Evolutionary conservation across 805 yeast genomes (phyloP).

Genomic region (Kuraishia floccosa): DNA sequence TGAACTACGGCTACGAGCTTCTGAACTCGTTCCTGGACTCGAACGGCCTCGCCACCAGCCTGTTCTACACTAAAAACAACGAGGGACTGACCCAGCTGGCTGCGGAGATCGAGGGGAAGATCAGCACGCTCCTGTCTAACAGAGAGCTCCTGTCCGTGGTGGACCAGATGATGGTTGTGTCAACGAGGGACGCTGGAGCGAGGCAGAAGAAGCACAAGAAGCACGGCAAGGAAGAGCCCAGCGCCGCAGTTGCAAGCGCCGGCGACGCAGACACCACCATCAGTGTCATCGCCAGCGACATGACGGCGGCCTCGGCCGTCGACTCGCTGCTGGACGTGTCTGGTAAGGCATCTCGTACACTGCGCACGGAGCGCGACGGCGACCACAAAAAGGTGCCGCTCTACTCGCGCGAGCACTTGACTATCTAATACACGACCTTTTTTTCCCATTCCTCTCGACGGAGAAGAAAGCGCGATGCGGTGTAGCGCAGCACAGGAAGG

Average conservation of each 20-base stretch:
- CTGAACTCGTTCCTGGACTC: conserved; percentile 59
- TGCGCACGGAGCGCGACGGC: conserved; percentile 15
- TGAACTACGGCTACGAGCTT: conserved; percentile 47
- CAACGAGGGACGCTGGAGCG: conserved; percentile 1
- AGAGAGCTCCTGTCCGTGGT: conserved; percentile 34
- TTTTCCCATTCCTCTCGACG: no score
- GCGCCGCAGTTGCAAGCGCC: no score
- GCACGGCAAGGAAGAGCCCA: conserved; percentile 18
- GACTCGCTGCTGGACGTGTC: conserved; percentile 13
- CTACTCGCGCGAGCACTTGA: conserved; percentile 22
- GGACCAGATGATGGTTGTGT: conserved; percentile 23
- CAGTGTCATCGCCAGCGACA: conserved; percentile 9
- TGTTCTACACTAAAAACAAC: conserved; percentile 40
- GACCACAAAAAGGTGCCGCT: conserved; percentile 34
- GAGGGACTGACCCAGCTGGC: conserved; percentile 32
- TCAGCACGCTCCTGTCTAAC: conserved; percentile 22
- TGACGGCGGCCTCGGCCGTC: conserved; percentile 6
- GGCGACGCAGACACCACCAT: conserved; percentile 12
- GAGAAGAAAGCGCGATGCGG: no score
- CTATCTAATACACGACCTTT: no score
- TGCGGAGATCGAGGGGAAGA: conserved; percentile 28
- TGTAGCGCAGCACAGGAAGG: no score
- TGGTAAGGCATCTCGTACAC: conserved; percentile 7
- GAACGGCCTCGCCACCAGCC: conserved; percentile 53
- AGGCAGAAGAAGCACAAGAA: conserved; percentile 10